phyloP scores from a whole-genome alignment of 1,284 basidiomycete species.

The Phellopilus nigrolimitatus region DNA sequence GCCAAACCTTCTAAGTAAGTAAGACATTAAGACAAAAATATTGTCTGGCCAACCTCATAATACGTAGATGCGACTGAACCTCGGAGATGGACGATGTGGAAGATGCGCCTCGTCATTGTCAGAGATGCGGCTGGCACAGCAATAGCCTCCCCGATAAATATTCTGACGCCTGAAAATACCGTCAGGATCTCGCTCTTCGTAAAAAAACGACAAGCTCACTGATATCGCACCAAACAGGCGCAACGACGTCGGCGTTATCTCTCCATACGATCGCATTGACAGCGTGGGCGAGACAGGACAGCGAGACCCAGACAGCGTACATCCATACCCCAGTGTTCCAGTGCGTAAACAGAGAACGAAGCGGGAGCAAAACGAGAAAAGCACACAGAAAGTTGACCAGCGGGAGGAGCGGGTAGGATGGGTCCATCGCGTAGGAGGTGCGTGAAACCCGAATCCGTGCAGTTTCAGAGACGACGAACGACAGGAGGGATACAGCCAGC shows the following conservation, averaged over 20 bases:
- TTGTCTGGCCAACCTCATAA: not conserved
- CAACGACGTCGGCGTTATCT: constrained; percentile 33
- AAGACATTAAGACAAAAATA: too few relatives aligned
- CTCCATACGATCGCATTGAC: constrained; percentile 60
- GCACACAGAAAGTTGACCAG: constrained; percentile 39
- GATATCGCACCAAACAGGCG: constrained; percentile 53
- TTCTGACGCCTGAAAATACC: too few relatives aligned
- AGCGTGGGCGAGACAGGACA: constrained; percentile 41
- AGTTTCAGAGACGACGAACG: too few relatives aligned
- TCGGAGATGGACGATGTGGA: constrained; percentile 33
- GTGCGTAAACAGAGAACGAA: constrained; percentile 48
- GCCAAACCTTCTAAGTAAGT: too few relatives aligned
- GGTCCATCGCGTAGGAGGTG: too few relatives aligned
- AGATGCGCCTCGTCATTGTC: constrained; percentile 43
- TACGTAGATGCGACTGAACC: not conserved
- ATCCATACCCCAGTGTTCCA: constrained; percentile 56
- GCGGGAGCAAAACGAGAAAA: constrained; percentile 39
- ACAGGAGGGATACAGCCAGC: too few relatives aligned
- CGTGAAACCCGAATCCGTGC: too few relatives aligned
- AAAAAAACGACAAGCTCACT: too few relatives aligned
- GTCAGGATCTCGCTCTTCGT: too few relatives aligned
- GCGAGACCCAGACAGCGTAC: constrained; percentile 51
- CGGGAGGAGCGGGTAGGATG: constrained; percentile 33
- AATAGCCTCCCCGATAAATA: constrained; percentile 31
- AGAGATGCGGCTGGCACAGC: constrained; percentile 39